A percentile compares a stretch with the other conserved stretches of the same genome.
phyloP scores from a whole-genome alignment of 2,329 filamentous ascomycete species.

The Escovopsis sp. region DNA sequence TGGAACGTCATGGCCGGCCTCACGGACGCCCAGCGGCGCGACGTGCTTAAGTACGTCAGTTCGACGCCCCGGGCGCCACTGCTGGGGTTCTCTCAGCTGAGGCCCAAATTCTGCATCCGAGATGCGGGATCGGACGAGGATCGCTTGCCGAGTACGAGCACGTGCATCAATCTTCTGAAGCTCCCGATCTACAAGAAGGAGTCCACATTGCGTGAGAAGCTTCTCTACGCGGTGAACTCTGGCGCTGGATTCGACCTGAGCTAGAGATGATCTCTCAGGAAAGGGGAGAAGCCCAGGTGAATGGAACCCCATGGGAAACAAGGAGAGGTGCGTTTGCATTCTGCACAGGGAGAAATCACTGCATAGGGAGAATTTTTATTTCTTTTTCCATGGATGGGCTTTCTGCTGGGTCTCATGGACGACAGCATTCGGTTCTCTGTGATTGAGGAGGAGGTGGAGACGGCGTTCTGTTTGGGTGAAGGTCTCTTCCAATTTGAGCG shows the following conservation, averaged over 20 bases:
- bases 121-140: constrained; percentile 50
- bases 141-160: constrained; percentile 82
- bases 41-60: constrained; percentile 91
- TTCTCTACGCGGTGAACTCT: constrained; percentile 79
- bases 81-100: constrained; percentile 74
- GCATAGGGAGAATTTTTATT: too few relatives aligned
- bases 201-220: constrained; percentile 54
- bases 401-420: too few relatives aligned
- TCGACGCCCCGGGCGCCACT: constrained; percentile 82
- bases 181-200: constrained; percentile 65
- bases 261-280: constrained; percentile 15
- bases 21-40: constrained; percentile 60
- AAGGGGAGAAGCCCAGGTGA: too few relatives aligned
- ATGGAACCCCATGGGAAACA: too few relatives aligned
- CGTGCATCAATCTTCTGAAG: constrained; percentile 90
- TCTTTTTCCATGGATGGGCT: too few relatives aligned
- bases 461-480: too few relatives aligned
- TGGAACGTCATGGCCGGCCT: constrained; percentile 78
- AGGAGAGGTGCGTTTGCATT: too few relatives aligned
- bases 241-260: constrained; percentile 86
- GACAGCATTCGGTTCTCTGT: too few relatives aligned
- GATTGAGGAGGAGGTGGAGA: too few relatives aligned
- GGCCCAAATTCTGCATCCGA: constrained; percentile 76
- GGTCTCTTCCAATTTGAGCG: too few relatives aligned
- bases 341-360: too few relatives aligned